phyloP scores from a whole-genome alignment of 768 basidiomycete genomes.

The Serendipita sp. region DNA sequence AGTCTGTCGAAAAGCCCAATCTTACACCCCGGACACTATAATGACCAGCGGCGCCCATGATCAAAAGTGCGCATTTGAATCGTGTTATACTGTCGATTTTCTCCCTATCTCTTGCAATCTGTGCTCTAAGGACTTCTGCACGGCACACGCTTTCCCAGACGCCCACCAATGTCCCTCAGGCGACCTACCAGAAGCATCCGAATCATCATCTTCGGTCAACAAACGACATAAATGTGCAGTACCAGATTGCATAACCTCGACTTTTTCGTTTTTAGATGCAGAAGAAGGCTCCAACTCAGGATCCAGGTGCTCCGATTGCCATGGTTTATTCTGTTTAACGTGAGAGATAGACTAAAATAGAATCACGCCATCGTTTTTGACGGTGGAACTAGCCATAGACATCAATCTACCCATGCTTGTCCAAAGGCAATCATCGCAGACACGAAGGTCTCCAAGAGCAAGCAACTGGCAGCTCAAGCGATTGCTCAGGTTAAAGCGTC shows the following conservation, averaged over 20 bases:
- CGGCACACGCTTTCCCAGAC: background rate
- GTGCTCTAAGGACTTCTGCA: background rate
- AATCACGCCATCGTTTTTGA: background rate
- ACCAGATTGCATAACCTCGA: background rate
- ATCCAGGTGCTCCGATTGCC: background rate
- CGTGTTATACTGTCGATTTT: constrained; percentile 1
- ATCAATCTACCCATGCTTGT: background rate
- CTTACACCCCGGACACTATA: background rate
- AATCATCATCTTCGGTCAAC: background rate
- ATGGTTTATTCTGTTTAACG: background rate
- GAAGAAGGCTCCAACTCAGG: background rate
- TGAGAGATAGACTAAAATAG: background rate
- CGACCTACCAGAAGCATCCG: no score
- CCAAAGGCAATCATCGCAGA: background rate
- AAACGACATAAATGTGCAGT: background rate
- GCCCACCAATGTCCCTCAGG: background rate
- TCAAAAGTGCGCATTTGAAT: no score
- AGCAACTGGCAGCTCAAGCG: background rate
- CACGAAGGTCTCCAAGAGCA: background rate
- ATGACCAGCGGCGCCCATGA: background rate
- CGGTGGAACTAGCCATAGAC: background rate
- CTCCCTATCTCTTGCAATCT: background rate
- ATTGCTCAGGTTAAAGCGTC: constrained; percentile 8
- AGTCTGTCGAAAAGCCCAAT: background rate
- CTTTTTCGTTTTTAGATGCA: background rate